A percentile compares a stretch with the other conserved stretches of the same genome.
phyloP scores from a whole-genome alignment of 352 stramenopile species.

The Phytopythium litorale region DNA sequence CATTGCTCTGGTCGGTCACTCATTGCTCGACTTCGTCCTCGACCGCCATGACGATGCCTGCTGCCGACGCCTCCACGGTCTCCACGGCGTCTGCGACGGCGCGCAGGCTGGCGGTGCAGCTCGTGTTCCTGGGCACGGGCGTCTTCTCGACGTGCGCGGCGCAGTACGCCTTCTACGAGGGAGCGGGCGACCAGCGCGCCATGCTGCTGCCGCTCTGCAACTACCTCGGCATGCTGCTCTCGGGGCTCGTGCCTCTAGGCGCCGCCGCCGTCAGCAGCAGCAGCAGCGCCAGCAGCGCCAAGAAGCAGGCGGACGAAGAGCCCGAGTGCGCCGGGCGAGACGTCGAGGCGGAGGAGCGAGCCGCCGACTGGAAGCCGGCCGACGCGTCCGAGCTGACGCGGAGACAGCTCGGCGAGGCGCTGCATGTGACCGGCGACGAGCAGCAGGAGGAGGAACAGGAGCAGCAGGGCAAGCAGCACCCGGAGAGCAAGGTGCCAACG shows the following conservation, averaged over 20 bases:
- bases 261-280: slow-evolving; percentile 4
- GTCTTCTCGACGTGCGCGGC: slow-evolving; percentile 83
- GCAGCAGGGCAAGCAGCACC: too few relatives aligned
- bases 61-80: not conserved
- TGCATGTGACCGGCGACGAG: slow-evolving; percentile 15
- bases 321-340: slow-evolving; percentile 13
- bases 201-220: slow-evolving; percentile 87
- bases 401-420: slow-evolving; percentile 18
- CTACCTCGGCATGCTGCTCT: slow-evolving; percentile 86
- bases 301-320: slow-evolving; percentile 7
- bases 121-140: slow-evolving; percentile 75
- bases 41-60: not conserved
- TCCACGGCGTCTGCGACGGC: not conserved
- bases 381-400: slow-evolving; percentile 32
- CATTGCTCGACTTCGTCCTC: not conserved
- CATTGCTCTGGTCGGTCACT: not conserved
- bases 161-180: slow-evolving; percentile 84
- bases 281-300: slow-evolving; percentile 2
- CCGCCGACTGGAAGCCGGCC: not conserved
- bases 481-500: slow-evolving; percentile 9
- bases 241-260: slow-evolving; percentile 51
- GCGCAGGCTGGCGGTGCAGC: slow-evolving; percentile 38
- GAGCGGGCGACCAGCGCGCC: slow-evolving; percentile 70
- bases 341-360: not conserved
- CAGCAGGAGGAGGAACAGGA: slow-evolving; percentile 7